Evolutionary conservation across 139 green algal genomes (phyloP).

Genomic region (Haematococcus sp.): DNA sequence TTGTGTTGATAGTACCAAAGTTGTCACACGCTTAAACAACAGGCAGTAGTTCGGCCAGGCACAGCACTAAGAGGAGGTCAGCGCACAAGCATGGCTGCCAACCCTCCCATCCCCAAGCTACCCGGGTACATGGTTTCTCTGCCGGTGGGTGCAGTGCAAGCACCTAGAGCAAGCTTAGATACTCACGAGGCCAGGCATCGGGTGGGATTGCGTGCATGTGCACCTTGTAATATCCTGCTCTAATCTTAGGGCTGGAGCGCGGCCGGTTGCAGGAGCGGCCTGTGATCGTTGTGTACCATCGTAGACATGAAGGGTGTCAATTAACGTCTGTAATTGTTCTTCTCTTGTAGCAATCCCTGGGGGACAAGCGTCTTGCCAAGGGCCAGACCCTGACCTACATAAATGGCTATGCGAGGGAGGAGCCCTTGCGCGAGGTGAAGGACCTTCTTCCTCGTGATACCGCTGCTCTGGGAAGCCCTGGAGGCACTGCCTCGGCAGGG

Average conservation of each 20-base stretch:
- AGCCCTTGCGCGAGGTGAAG: conserved; percentile 29
- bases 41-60: too few relatives aligned
- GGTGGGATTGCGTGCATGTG: too few relatives aligned
- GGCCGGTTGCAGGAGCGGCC: too few relatives aligned
- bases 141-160: conserved; percentile 45
- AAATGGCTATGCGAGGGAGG: conserved; percentile 70
- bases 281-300: too few relatives aligned
- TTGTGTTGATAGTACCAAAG: too few relatives aligned
- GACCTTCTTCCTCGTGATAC: conserved; percentile 16
- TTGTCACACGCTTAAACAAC: too few relatives aligned
- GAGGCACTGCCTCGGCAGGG: background rate
- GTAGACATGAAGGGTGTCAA: too few relatives aligned
- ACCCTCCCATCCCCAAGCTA: conserved; percentile 62
- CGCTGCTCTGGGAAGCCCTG: background rate
- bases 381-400: conserved; percentile 66
- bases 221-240: too few relatives aligned
- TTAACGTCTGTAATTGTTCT: background rate
- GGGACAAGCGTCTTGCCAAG: conserved; percentile 52
- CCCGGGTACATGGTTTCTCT: conserved; percentile 68
- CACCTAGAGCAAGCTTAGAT: background rate
- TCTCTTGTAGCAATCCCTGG: conserved; percentile 43
- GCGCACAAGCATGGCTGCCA: conserved; percentile 15
- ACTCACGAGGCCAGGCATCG: too few relatives aligned
- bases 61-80: background rate
- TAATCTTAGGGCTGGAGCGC: too few relatives aligned